Evolutionary conservation across 2,329 filamentous ascomycete species (phyloP).

Genomic region (Ramularia endophylla): DNA sequence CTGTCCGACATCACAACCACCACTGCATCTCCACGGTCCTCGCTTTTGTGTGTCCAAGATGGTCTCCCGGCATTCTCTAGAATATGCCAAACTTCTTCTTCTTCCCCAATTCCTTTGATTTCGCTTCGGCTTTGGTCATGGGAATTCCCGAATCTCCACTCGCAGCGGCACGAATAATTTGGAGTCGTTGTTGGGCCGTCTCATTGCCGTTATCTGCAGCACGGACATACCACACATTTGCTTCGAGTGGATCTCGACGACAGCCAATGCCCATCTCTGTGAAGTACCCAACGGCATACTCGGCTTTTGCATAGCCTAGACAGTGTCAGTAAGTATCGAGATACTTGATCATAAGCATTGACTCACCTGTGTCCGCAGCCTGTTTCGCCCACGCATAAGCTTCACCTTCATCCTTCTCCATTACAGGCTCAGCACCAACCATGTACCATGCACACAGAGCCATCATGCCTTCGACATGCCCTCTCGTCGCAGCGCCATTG

Average conservation of each 20-base stretch:
- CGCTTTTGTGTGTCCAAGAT: no score
- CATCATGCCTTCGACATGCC: slow-evolving; percentile 90
- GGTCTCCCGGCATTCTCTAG: slow-evolving; percentile 7
- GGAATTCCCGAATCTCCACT: slow-evolving; percentile 41
- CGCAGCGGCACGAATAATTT: slow-evolving; percentile 79
- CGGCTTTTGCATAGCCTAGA: slow-evolving; percentile 61
- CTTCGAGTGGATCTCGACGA: slow-evolving; percentile 86
- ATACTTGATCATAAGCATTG: slow-evolving; percentile 6
- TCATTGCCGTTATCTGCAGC: slow-evolving; percentile 90
- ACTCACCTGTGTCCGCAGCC: slow-evolving; percentile 76
- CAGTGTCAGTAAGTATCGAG: slow-evolving; percentile 8
- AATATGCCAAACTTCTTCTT: slow-evolving; percentile 30
- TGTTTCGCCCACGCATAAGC: slow-evolving; percentile 93
- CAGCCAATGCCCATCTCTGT: slow-evolving; percentile 98
- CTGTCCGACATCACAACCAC: no score
- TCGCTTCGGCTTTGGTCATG: slow-evolving; percentile 30
- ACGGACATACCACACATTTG: slow-evolving; percentile 97
- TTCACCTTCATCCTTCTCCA: slow-evolving; percentile 93
- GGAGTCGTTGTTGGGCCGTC: slow-evolving; percentile 77
- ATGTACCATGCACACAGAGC: slow-evolving; percentile 98
- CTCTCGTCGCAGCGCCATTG: slow-evolving; percentile 79
- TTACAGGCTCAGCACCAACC: slow-evolving; percentile 82
- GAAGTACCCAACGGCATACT: slow-evolving; percentile 95
- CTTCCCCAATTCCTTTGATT: slow-evolving; percentile 26
- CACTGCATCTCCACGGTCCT: no score